Conservation (phyloP, 495 filamentous ascomycete genomes). For the Penicillium turbatum region DNA sequence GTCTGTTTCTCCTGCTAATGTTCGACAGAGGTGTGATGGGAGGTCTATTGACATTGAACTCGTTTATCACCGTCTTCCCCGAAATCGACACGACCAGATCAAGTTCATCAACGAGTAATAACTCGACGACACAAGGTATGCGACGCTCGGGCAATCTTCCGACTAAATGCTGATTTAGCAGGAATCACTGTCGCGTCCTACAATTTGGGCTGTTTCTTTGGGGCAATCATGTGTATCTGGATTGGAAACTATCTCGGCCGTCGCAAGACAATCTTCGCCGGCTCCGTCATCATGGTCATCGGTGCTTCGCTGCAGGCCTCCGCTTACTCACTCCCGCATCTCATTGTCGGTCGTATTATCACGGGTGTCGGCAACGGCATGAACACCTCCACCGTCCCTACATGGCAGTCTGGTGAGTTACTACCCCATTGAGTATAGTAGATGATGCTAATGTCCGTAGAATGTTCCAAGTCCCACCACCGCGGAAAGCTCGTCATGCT, state of each 20-base stretch:
- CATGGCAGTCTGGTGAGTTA: slow-evolving; percentile 5
- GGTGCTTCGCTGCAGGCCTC: slow-evolving; percentile 64
- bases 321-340: slow-evolving; percentile 54
- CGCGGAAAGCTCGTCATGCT: slow-evolving; percentile 29
- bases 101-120: slow-evolving; percentile 24
- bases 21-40: slow-evolving; percentile 49
- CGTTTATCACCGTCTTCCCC: slow-evolving; percentile 48
- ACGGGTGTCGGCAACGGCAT: slow-evolving; percentile 64
- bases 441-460: slow-evolving; percentile 8
- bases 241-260: slow-evolving; percentile 68
- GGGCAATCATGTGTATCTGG: slow-evolving; percentile 63
- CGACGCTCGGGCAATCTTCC: not conserved
- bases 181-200: slow-evolving; percentile 60
- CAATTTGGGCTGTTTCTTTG: slow-evolving; percentile 69
- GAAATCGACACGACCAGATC: slow-evolving; percentile 44
- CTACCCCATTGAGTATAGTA: fast-evolving
- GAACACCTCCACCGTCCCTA: slow-evolving; percentile 45
- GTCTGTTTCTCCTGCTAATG: slow-evolving; percentile 8
- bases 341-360: slow-evolving; percentile 59
- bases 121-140: slow-evolving; percentile 51
- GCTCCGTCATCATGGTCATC: slow-evolving; percentile 65
- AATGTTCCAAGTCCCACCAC: slow-evolving; percentile 33
- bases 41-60: slow-evolving; percentile 48
- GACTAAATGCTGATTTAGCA: slow-evolving; percentile 9
- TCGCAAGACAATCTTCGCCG: slow-evolving; percentile 63